Evolutionary conservation across 2,329 filamentous ascomycete species (phyloP).

Genomic region (Emmonsiellopsis sp.): DNA sequence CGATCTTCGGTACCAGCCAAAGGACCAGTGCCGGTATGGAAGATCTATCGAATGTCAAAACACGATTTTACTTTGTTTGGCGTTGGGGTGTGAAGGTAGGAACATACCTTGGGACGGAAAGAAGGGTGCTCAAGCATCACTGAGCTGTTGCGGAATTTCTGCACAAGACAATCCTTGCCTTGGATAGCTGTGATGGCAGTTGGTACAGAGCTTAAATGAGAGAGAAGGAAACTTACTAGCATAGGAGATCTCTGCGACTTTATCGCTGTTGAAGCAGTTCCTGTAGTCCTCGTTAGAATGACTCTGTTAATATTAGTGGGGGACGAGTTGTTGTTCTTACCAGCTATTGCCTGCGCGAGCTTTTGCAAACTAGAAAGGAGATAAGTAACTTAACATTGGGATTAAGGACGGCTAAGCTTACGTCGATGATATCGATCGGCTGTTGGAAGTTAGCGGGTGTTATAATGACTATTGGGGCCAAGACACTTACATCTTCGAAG

Average conservation of each 20-base stretch:
- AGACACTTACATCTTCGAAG: conserved; percentile 62
- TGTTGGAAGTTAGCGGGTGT: conserved; percentile 35
- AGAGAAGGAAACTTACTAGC: conserved; percentile 56
- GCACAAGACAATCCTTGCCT: conserved; percentile 79
- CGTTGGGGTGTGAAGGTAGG: neutral
- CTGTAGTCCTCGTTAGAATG: conserved; percentile 30
- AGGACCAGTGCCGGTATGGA: conserved; percentile 41
- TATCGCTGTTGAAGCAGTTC: conserved; percentile 76
- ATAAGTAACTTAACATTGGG: conserved; percentile 17
- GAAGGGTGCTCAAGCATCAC: conserved; percentile 81
- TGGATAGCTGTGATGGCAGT: conserved; percentile 60
- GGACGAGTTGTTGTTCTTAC: conserved; percentile 30
- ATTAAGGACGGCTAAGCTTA: conserved; percentile 30
- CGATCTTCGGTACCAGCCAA: conserved; percentile 61
- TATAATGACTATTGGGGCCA: neutral
- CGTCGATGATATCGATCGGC: conserved; percentile 65
- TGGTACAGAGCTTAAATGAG: conserved; percentile 5
- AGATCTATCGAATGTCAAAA: conserved; percentile 47
- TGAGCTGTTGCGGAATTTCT: conserved; percentile 94
- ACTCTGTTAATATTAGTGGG: neutral
- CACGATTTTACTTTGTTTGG: conserved; percentile 18
- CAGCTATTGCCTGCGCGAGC: conserved; percentile 63
- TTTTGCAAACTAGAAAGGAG: conserved; percentile 55
- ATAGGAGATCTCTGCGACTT: conserved; percentile 84
- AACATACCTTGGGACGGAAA: conserved; percentile 70